Percentiles rank a stretch among this genome's conserved stretches.
Conservation (phyloP, 345 rosid genomes). For the Corchorus capsularis region DNA sequence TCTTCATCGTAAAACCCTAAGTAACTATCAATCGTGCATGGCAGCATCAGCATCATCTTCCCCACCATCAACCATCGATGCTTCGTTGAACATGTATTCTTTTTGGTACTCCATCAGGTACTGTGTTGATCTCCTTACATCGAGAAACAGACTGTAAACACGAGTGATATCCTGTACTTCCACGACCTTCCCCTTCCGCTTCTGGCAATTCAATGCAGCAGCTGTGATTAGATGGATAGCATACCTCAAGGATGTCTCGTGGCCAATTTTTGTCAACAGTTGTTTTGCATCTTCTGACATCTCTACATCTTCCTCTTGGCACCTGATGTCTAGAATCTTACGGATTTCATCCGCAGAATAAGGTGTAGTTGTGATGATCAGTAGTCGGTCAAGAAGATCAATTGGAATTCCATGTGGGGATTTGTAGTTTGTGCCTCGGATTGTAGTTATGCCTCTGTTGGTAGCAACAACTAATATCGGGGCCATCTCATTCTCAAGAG, state of each 20-base stretch:
- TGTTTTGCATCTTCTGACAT: constrained; percentile 82
- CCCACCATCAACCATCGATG: constrained; percentile 36
- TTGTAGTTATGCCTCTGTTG: constrained; percentile 85
- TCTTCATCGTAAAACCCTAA: background rate
- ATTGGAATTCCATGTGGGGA: constrained; percentile 97
- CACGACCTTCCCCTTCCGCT: constrained; percentile 77
- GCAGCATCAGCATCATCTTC: constrained; percentile 53
- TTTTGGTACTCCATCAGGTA: constrained; percentile 85
- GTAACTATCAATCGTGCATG: constrained; percentile 41
- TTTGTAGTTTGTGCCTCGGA: constrained; percentile 90
- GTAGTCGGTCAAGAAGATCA: constrained; percentile 91
- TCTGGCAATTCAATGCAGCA: constrained; percentile 78
- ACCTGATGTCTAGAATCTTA: constrained; percentile 82
- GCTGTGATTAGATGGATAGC: constrained; percentile 88
- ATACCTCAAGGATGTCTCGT: constrained; percentile 86
- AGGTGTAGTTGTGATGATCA: constrained; percentile 83
- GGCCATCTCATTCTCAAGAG: constrained; percentile 96
- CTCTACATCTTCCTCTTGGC: constrained; percentile 95
- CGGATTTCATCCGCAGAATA: constrained; percentile 76
- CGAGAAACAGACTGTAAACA: constrained; percentile 79
- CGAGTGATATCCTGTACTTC: constrained; percentile 73
- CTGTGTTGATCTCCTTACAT: constrained; percentile 92
- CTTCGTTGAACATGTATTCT: constrained; percentile 89
- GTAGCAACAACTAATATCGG: constrained; percentile 95
- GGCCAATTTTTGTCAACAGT: constrained; percentile 78